These are phyloP conservation scores for Diplodia intermedia DNA, from an alignment of 2,329 filamentous ascomycete genomes.

Conservation along the genomic window DNA sequence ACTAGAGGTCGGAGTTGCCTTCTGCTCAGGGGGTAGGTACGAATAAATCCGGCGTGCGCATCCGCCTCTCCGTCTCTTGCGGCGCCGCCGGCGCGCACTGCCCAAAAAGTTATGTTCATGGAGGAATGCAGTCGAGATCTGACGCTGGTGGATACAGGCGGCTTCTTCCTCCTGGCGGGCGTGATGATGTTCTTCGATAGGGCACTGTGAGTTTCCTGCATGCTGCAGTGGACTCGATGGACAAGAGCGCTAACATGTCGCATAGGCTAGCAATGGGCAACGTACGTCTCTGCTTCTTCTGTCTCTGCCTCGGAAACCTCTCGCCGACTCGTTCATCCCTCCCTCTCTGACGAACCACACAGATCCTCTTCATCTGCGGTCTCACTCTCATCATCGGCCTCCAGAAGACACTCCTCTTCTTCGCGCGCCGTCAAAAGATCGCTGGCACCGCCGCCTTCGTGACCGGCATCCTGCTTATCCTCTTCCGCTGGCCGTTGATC, in stretches of 20 bases:
- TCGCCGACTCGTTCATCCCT: slow-evolving; percentile 9
- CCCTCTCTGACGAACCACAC: slow-evolving; percentile 23
- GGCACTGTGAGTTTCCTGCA: slow-evolving; percentile 72
- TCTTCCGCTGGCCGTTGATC: slow-evolving; percentile 87
- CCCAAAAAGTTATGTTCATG: slow-evolving; percentile 30
- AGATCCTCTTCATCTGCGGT: slow-evolving; percentile 98
- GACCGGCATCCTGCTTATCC: slow-evolving; percentile 80
- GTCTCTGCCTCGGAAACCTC: neutral
- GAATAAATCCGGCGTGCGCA: slow-evolving; percentile 20
- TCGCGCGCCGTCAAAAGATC: slow-evolving; percentile 89
- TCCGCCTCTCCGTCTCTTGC: slow-evolving; percentile 5
- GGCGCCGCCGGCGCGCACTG: slow-evolving; percentile 11
- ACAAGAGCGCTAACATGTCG: slow-evolving; percentile 34
- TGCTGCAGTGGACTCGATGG: neutral
- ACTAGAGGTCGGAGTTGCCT: slow-evolving; percentile 92
- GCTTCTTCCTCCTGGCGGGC: slow-evolving; percentile 92
- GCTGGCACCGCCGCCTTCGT: slow-evolving; percentile 91
- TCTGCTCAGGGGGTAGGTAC: slow-evolving; percentile 93
- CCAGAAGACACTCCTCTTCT: slow-evolving; percentile 90
- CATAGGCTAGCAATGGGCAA: slow-evolving; percentile 95
- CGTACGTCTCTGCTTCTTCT: slow-evolving; percentile 57
- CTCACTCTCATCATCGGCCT: slow-evolving; percentile 94
- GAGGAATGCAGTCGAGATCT: slow-evolving; percentile 36
- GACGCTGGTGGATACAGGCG: slow-evolving; percentile 63
- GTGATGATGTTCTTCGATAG: slow-evolving; percentile 98